These are phyloP conservation scores for Eimeria zaria DNA, from an alignment of 169 alveolate species.

Conservation along the genomic window DNA sequence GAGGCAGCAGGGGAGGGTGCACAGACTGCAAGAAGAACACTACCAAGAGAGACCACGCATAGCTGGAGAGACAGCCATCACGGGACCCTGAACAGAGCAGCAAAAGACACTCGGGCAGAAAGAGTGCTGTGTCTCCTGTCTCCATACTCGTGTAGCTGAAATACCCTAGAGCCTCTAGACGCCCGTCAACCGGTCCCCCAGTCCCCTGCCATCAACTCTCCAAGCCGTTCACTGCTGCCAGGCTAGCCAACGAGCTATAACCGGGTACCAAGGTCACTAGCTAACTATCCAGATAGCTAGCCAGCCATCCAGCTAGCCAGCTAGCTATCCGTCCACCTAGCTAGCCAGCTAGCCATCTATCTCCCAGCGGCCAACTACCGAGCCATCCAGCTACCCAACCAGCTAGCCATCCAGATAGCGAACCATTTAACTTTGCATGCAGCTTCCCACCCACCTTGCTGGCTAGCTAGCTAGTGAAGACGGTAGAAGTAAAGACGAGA, in stretches of 20 bases:
- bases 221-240: not conserved
- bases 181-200: not conserved
- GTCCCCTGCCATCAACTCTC: not conserved
- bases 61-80: constrained; percentile 33
- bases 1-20: constrained; percentile 36
- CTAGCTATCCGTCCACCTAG: not conserved
- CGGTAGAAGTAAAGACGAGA: not conserved
- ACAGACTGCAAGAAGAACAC: constrained; percentile 6
- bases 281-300: too few relatives aligned
- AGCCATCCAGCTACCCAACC: not conserved
- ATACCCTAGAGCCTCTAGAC: not conserved
- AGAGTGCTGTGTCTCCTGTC: not conserved
- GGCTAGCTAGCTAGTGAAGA: not conserved
- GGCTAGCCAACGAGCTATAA: too few relatives aligned
- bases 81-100: constrained; percentile 35
- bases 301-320: not conserved
- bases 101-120: not conserved
- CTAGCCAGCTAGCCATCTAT: not conserved
- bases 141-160: not conserved
- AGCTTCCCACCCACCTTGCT: not conserved
- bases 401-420: not conserved
- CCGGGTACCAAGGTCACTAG: too few relatives aligned
- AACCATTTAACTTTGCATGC: too few relatives aligned
- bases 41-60: constrained; percentile 48
- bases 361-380: not conserved